Evolutionary conservation across 352 stramenopile species (phyloP).

Genomic region (Phytophthora hibernalis): DNA sequence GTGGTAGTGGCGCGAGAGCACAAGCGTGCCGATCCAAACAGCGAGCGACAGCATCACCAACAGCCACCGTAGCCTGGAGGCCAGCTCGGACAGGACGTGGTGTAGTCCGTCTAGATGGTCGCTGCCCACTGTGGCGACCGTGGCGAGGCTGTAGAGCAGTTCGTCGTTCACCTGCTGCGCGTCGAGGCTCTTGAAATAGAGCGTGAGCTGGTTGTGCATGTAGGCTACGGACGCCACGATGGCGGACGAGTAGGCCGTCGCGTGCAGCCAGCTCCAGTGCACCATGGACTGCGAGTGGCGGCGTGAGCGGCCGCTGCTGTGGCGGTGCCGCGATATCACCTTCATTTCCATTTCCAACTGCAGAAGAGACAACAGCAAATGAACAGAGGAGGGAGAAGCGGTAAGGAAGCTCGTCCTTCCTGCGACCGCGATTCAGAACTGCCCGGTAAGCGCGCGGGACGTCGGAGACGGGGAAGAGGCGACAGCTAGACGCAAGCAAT

Average conservation of each 20-base stretch:
- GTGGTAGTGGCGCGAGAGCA: conserved; percentile 54
- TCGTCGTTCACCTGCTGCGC: conserved; percentile 44
- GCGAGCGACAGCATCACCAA: conserved; percentile 48
- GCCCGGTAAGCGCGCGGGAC: background rate
- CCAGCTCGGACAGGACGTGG: conserved; percentile 36
- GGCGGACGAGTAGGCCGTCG: conserved; percentile 70
- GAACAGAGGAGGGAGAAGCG: background rate
- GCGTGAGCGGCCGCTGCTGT: conserved; percentile 14
- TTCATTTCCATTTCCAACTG: conserved; percentile 30
- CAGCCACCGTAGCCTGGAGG: conserved; percentile 51
- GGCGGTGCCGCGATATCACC: conserved; percentile 6
- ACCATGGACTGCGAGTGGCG: conserved; percentile 39
- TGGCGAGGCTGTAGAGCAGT: conserved; percentile 43
- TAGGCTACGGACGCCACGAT: conserved; percentile 77
- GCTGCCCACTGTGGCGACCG: conserved; percentile 31
- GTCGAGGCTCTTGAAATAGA: conserved; percentile 52
- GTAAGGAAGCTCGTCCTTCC: background rate
- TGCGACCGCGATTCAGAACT: conserved; percentile 26
- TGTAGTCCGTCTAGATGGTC: conserved; percentile 47
- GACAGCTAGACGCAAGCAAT: conserved; percentile 3
- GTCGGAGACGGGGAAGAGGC: background rate
- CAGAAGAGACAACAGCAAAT: background rate
- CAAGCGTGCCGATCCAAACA: conserved; percentile 52
- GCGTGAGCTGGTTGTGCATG: conserved; percentile 60
- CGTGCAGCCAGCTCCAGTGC: conserved; percentile 80